These are phyloP conservation scores for Spathaspora sp. DNA, from an alignment of 1,139 yeast species.

Conservation along the genomic window DNA sequence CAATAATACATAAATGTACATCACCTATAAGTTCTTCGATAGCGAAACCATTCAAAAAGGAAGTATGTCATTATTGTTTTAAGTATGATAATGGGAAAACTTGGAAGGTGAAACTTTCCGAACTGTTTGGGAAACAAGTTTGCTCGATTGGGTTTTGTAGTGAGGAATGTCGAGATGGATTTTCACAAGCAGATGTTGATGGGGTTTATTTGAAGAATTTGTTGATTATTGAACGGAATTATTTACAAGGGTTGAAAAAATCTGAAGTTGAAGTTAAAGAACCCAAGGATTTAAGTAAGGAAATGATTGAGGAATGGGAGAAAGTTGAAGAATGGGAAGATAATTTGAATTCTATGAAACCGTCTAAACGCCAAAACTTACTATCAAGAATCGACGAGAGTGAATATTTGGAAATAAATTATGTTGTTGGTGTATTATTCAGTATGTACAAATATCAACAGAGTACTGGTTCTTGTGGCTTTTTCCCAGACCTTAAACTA, in stretches of 20 bases:
- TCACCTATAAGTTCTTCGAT: conserved; percentile 50
- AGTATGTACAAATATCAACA: conserved; percentile 17
- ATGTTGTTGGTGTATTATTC: conserved; percentile 33
- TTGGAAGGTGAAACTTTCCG: conserved; percentile 38
- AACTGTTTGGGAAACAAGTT: conserved; percentile 54
- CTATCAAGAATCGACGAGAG: conserved; percentile 35
- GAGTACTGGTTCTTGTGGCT: background rate
- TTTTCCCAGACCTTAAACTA: conserved; percentile 8
- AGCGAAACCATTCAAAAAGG: conserved; percentile 58
- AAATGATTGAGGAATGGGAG: conserved; percentile 27
- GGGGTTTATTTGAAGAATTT: conserved; percentile 23
- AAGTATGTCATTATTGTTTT: conserved; percentile 62
- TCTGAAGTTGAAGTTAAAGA: conserved; percentile 19
- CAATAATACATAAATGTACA: conserved; percentile 39
- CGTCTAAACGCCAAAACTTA: conserved; percentile 25
- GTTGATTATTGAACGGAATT: conserved; percentile 28
- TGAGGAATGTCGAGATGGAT: conserved; percentile 39
- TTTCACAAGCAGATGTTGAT: conserved; percentile 26
- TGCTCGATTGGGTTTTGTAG: conserved; percentile 60
- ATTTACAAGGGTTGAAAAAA: conserved; percentile 22
- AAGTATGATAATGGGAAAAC: conserved; percentile 48
- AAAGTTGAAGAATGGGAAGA: conserved; percentile 39
- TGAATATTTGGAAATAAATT: conserved; percentile 41
- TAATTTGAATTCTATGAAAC: conserved; percentile 23
- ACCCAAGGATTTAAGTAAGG: conserved; percentile 15